Percentiles rank a stretch among this genome's conserved stretches.
phyloP scores from a whole-genome alignment of 148 eudicot genomes.

The Persicaria maculosa region DNA sequence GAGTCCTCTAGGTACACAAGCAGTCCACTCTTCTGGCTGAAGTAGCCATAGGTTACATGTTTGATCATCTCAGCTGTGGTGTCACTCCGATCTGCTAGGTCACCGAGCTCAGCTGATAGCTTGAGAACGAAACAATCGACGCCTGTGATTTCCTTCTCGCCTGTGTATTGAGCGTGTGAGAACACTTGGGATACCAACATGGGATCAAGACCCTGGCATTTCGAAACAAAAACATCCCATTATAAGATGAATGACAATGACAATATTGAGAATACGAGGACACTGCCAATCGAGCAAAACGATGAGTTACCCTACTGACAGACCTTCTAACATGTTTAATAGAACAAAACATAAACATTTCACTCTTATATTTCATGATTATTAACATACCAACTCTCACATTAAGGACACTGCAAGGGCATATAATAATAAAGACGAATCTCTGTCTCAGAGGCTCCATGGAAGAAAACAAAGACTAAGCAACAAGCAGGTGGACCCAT shows the following conservation, averaged over 20 bases:
- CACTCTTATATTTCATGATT: background rate
- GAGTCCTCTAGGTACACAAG: constrained; percentile 86
- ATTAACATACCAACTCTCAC: background rate
- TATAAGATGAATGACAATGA: background rate
- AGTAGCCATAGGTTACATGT: constrained; percentile 76
- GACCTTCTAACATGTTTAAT: too few relatives aligned
- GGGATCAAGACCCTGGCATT: constrained; percentile 72
- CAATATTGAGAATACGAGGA: background rate
- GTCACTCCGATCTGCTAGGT: constrained; percentile 73
- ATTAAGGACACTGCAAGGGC: background rate
- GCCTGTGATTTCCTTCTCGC: constrained; percentile 70
- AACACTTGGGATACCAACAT: constrained; percentile 65
- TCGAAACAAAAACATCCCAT: background rate
- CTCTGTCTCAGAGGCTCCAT: background rate
- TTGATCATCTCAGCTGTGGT: constrained; percentile 87
- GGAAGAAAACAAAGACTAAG: background rate
- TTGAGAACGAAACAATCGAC: constrained; percentile 73
- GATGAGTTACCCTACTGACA: too few relatives aligned
- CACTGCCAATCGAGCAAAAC: too few relatives aligned
- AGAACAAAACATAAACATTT: too few relatives aligned
- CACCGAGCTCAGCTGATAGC: constrained; percentile 59
- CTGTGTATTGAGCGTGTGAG: constrained; percentile 76
- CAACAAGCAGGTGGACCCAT: background rate
- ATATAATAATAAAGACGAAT: constrained; percentile 2
- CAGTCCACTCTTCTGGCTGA: constrained; percentile 84